Percentiles rank a stretch among this genome's conserved stretches.
Conservation (phyloP, 495 filamentous ascomycete genomes). For the Trichoderma reesei region DNA sequence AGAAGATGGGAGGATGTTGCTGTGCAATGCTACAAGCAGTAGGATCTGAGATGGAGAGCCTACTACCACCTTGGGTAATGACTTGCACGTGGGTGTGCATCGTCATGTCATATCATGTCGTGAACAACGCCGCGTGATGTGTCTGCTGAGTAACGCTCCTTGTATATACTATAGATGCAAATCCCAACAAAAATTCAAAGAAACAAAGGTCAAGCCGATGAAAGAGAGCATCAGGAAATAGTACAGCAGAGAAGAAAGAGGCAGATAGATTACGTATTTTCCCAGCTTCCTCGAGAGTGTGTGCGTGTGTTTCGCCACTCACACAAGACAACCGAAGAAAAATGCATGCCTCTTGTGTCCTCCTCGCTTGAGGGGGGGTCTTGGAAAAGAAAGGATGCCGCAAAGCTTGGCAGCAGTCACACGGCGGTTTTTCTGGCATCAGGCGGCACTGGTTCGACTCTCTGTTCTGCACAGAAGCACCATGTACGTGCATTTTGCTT, state of each 20-base stretch:
- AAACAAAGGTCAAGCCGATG: not conserved
- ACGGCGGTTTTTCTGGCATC: not conserved
- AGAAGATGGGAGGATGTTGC: too few species aligned
- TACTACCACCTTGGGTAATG: too few species aligned
- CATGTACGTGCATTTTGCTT: not conserved
- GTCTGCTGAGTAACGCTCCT: not conserved
- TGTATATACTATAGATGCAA: not conserved
- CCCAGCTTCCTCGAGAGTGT: too few species aligned
- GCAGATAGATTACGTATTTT: not conserved
- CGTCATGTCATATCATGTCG: too few species aligned
- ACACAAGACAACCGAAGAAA: not conserved
- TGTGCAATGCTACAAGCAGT: too few species aligned
- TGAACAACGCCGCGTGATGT: not conserved
- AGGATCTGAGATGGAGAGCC: too few species aligned
- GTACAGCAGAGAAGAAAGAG: not conserved
- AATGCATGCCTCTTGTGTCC: not conserved
- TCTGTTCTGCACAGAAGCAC: not conserved
- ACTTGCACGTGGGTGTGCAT: too few species aligned
- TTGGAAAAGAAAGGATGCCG: not conserved
- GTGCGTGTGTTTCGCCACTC: not conserved
- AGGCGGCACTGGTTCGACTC: not conserved
- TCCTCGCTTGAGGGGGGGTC: not conserved
- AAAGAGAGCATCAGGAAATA: too few species aligned
- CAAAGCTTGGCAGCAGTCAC: conserved; percentile 4
- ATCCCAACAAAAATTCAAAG: not conserved